Evolutionary conservation across 306 rosid species (phyloP).

Genomic region (Luffa aegyptiaca): DNA sequence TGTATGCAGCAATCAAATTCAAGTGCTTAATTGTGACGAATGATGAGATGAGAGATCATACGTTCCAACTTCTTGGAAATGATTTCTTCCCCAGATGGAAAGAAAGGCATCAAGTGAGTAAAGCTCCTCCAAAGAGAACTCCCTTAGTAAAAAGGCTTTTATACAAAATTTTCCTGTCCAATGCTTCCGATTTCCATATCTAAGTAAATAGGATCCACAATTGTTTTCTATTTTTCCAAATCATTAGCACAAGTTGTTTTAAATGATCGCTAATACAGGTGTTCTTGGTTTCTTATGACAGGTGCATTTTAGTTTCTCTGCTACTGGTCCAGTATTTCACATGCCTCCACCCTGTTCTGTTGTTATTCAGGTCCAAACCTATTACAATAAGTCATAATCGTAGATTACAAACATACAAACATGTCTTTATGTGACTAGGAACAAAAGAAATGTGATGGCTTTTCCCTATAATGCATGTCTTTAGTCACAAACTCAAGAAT

Average conservation of each 20-base stretch:
- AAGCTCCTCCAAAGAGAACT: constrained; percentile 6
- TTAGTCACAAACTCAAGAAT: not conserved
- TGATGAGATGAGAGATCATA: constrained; percentile 95
- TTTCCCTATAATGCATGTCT: not conserved
- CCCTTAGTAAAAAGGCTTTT: not conserved
- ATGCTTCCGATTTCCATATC: not conserved
- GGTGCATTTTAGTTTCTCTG: constrained; percentile 79
- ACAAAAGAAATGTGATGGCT: not conserved
- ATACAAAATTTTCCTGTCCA: not conserved
- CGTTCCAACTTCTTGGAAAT: constrained; percentile 84
- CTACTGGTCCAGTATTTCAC: constrained; percentile 70
- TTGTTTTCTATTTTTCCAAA: not conserved
- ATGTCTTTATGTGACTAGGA: not conserved
- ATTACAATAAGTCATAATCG: constrained; percentile 1
- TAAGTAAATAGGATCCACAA: not conserved
- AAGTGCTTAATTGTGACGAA: constrained; percentile 83
- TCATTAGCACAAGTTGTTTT: not conserved
- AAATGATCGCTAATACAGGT: constrained; percentile 13
- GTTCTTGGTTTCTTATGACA: constrained; percentile 23
- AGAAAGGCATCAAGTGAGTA: constrained; percentile 93
- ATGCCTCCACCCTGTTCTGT: constrained; percentile 94
- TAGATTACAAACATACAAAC: not conserved
- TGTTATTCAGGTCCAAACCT: constrained; percentile 64
- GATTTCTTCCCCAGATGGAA: constrained; percentile 96
- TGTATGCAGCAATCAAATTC: constrained; percentile 93